These are phyloP conservation scores for Cytospora mali DNA, from an alignment of 2,329 filamentous ascomycete species.

Conservation along the genomic window DNA sequence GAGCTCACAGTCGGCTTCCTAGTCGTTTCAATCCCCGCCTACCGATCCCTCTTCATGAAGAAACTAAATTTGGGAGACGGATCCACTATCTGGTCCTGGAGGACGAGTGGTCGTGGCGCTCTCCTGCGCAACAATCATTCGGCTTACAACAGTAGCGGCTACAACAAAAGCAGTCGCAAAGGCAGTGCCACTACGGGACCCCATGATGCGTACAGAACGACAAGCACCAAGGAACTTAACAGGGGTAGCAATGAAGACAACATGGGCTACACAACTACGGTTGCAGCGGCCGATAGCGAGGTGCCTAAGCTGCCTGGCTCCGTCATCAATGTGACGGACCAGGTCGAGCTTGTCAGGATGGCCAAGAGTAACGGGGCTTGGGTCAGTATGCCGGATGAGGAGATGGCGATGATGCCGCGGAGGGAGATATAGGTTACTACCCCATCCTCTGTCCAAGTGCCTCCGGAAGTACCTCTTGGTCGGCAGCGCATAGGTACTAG, in stretches of 20 bases:
- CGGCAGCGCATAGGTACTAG: too few relatives aligned
- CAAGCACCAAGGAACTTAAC: background rate
- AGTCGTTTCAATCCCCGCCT: slow-evolving; percentile 19
- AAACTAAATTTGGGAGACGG: background rate
- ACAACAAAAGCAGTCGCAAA: background rate
- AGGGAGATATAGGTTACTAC: too few relatives aligned
- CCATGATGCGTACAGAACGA: background rate
- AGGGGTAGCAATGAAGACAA: background rate
- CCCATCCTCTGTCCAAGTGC: too few relatives aligned
- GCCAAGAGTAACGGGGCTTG: background rate
- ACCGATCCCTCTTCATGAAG: slow-evolving; percentile 1
- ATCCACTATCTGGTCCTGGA: background rate
- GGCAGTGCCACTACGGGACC: background rate
- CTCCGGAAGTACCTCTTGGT: too few relatives aligned
- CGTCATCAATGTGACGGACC: background rate
- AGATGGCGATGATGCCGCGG: background rate
- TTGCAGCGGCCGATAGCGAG: background rate
- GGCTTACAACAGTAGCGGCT: background rate
- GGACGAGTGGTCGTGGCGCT: background rate
- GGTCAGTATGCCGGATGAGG: background rate
- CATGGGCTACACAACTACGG: background rate
- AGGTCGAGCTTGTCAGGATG: background rate
- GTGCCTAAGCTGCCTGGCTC: background rate
- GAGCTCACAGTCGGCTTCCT: slow-evolving; percentile 19
- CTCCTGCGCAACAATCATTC: background rate